phyloP scores from a whole-genome alignment of 2,329 filamentous ascomycete genomes.

The Fusarium euwallaceae region DNA sequence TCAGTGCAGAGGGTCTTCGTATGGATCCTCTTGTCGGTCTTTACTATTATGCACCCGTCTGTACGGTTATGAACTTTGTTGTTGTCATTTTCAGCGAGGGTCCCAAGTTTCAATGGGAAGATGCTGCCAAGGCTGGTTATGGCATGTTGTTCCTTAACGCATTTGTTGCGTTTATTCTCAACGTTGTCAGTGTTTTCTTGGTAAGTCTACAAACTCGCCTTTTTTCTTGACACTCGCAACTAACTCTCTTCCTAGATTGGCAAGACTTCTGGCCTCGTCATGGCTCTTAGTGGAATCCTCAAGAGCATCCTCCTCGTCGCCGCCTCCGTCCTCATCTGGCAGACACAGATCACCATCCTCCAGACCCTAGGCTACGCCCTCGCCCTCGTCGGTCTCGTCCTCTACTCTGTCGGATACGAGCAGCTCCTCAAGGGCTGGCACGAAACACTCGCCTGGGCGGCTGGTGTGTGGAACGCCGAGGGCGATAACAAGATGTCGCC shows the following conservation, averaged over 20 bases:
- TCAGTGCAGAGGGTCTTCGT: slow-evolving; percentile 81
- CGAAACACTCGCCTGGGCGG: slow-evolving; percentile 42
- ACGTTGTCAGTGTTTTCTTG: slow-evolving; percentile 87
- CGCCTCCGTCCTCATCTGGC: slow-evolving; percentile 83
- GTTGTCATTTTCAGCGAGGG: slow-evolving; percentile 79
- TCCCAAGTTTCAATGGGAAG: slow-evolving; percentile 72
- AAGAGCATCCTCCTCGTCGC: slow-evolving; percentile 89
- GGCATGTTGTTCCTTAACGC: slow-evolving; percentile 79
- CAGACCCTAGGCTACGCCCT: slow-evolving; percentile 85
- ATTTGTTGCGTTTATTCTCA: slow-evolving; percentile 82
- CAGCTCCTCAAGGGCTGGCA: slow-evolving; percentile 46
- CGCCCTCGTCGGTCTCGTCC: slow-evolving; percentile 67
- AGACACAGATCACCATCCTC: slow-evolving; percentile 75
- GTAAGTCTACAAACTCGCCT: slow-evolving; percentile 63
- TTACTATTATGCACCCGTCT: slow-evolving; percentile 91
- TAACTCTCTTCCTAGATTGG: slow-evolving; percentile 73
- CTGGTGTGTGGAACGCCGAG: slow-evolving; percentile 39
- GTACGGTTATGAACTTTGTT: slow-evolving; percentile 82
- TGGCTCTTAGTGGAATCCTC: slow-evolving; percentile 87
- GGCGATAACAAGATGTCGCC: slow-evolving; percentile 39
- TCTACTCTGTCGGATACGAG: slow-evolving; percentile 62
- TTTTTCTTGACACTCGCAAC: not conserved
- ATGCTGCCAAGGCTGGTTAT: slow-evolving; percentile 75
- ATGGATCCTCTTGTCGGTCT: slow-evolving; percentile 91
- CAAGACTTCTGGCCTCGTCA: slow-evolving; percentile 87